Evolutionary conservation across 2,329 filamentous ascomycete species (phyloP).

Genomic region (Cladophialophora exuberans): DNA sequence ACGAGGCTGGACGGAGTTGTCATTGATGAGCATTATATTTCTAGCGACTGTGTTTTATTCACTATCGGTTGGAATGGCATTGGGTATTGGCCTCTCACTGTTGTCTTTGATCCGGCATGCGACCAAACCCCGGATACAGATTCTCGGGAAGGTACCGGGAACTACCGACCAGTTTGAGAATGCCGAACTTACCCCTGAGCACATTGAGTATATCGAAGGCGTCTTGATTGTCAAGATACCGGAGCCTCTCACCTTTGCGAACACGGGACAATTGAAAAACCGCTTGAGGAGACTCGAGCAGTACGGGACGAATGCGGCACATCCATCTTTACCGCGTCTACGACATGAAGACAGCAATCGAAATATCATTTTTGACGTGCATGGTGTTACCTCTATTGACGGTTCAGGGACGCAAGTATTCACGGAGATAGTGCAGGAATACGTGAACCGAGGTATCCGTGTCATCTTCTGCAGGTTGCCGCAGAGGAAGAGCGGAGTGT

Average conservation of each 20-base stretch:
- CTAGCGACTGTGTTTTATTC: conserved; percentile 93
- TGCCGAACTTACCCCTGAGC: conserved; percentile 71
- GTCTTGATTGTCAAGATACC: conserved; percentile 97
- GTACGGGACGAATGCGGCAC: conserved; percentile 82
- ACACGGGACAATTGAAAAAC: conserved; percentile 88
- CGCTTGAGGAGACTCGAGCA: conserved; percentile 81
- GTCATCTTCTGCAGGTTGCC: conserved; percentile 61
- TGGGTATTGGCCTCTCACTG: conserved; percentile 88
- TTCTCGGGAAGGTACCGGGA: conserved; percentile 84
- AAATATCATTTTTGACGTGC: conserved; percentile 95
- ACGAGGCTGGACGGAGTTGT: conserved; percentile 80
- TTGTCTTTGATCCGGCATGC: conserved; percentile 87
- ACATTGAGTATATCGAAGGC: conserved; percentile 86
- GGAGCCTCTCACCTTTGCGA: conserved; percentile 94
- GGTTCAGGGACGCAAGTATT: conserved; percentile 92
- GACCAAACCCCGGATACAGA: conserved; percentile 92
- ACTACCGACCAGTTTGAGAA: conserved; percentile 80
- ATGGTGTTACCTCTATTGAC: conserved; percentile 94
- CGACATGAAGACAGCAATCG: conserved; percentile 78
- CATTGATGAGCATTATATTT: conserved; percentile 88
- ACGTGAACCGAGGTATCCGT: conserved; percentile 72
- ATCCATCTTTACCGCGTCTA: conserved; percentile 83
- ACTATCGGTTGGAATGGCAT: conserved; percentile 86
- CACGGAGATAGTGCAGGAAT: conserved; percentile 81
- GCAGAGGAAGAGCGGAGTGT: conserved; percentile 60